A percentile compares a stretch with the other conserved stretches of the same genome.
Evolutionary conservation across 1,139 yeast species (phyloP).

Genomic region (Hansenula sp.): DNA sequence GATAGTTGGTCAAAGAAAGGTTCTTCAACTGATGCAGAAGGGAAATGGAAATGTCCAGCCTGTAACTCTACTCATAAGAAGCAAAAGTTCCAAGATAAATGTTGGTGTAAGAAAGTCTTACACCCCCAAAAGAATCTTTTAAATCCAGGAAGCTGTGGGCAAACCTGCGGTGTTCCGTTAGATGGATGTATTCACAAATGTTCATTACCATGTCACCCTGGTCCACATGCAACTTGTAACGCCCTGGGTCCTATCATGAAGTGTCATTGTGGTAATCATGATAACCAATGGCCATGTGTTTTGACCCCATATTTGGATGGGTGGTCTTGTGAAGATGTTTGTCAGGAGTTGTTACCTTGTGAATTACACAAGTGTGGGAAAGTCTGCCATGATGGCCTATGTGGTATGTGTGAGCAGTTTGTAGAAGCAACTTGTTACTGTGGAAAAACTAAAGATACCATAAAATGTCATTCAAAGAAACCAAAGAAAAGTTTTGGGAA

Average conservation of each 20-base stretch:
- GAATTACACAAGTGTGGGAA: constrained; percentile 63
- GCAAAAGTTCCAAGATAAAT: constrained; percentile 45
- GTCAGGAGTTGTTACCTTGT: constrained; percentile 62
- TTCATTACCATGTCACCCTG: constrained; percentile 78
- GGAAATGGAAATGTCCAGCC: constrained; percentile 84
- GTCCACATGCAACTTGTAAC: constrained; percentile 80
- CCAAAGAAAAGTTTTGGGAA: constrained; percentile 25
- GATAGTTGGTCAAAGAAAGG: constrained; percentile 79
- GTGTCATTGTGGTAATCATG: constrained; percentile 72
- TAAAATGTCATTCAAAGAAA: constrained; percentile 46
- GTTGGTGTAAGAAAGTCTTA: constrained; percentile 86
- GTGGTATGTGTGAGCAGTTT: constrained; percentile 62
- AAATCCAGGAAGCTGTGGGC: constrained; percentile 88
- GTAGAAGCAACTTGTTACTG: constrained; percentile 63
- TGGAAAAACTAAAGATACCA: constrained; percentile 45
- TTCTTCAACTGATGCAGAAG: constrained; percentile 50
- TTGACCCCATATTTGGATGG: constrained; percentile 65
- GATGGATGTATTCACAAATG: constrained; percentile 73
- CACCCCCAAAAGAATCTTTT: constrained; percentile 60
- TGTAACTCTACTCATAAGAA: constrained; percentile 46
- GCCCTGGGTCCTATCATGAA: constrained; percentile 66
- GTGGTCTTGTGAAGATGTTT: constrained; percentile 63
- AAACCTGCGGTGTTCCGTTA: constrained; percentile 58
- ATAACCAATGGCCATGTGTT: constrained; percentile 66
- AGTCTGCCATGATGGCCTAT: constrained; percentile 69